Base-by-base conservation (phyloP, 2,329 filamentous ascomycete species). In the Penicillium sp. region DNA sequence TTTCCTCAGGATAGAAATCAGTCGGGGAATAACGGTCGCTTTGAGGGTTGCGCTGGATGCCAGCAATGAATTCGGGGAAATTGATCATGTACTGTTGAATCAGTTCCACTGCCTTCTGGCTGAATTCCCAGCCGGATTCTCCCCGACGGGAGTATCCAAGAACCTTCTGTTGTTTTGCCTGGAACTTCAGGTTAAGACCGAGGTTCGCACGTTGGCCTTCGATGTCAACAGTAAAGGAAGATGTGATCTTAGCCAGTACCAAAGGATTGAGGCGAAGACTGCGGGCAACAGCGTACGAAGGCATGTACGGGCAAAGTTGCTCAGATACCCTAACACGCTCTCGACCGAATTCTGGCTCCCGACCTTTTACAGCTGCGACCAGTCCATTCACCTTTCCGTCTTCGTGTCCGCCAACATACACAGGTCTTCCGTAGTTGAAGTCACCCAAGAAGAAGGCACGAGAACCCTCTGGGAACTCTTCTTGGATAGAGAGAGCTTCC, bases 131-230 rank as follows among this genome's bases (percentile, higher is more conserved):
- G 6, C 96, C 94, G 29, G 86, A 89, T 13, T 86, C 81, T 4
- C 87, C 88, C 70, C 94, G 94, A 67, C 92, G 89, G 25, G 93
- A 96, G 75, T 97, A 99, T 0, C 94, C 94, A 33, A 99, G 79
- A 7, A 99, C 94, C 78, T 99, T 99, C 66, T 93, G 83, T 76
- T 97, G 96, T 77, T 91, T 93, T 2, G 86, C 91, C 73, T 99
- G 94, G 59, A 99, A 99, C 74, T 99, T 99, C 65, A 99, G 82
- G 70, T 99, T 99, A 60, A 99, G 81, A 0, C 94, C 94, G 25
- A 99, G 80, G 68, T 99, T 99, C 61, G 96, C 83, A 67, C 90
- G 89, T 58, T 92, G 81, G 27, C 90, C 91, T 57, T 91, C 91
- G 4, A 93, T 86, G 19, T 86, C 86, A 57, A 99, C 90, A 54